Evolutionary conservation across 768 basidiomycete species (phyloP), one percentile per base, ranked within the genome.

Genomic region (Melanogaster broomeanus): DNA sequence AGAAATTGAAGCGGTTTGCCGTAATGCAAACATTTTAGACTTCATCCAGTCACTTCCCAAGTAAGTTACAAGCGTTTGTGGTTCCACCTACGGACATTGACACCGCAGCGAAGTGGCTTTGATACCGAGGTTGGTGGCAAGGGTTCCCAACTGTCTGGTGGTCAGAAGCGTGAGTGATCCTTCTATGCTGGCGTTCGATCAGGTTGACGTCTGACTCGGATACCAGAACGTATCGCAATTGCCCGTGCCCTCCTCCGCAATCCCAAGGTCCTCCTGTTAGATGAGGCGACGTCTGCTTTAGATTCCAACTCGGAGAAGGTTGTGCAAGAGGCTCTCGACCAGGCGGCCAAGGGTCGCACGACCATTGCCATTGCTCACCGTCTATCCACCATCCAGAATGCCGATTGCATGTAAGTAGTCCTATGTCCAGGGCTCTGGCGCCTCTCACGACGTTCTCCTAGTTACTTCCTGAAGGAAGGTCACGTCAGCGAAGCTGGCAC

Each of bases 351-450:
- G 72, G 95, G 94, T 35, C 82, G 96, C 51, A 96, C 95, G 7
- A 97, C 94, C 9, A 88, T 95, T 52, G 90, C 95, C 16, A 96
- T 99, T 55, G 96, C 96, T 3, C 97, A 98, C 72, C 82, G 97
- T 48, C 72, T 99, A 51, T 90, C 89, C 15, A 93, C 91, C 3
- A 95, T 97, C 57, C 93, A 96, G 69, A 90, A 93, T 60, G 92
- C 93, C 13, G 85, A 95, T 67, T 76, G 83, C 69, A 97, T 97
- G 85, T 90, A 67, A 69, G 85, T 73, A 27, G 13, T 47, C 9
- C n/a, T 34, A 21, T 13, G 37, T 22, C 21, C 8, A 22, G 4
- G 28, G 1, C 34, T 30, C 13, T 5, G 40, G 19, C 13, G 31
- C 16, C 13, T 35, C 47, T 59, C 19, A 54, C 25, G 2, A 43